Conservation (phyloP, 2,329 filamentous ascomycete species). For the Ustulina deusta region DNA sequence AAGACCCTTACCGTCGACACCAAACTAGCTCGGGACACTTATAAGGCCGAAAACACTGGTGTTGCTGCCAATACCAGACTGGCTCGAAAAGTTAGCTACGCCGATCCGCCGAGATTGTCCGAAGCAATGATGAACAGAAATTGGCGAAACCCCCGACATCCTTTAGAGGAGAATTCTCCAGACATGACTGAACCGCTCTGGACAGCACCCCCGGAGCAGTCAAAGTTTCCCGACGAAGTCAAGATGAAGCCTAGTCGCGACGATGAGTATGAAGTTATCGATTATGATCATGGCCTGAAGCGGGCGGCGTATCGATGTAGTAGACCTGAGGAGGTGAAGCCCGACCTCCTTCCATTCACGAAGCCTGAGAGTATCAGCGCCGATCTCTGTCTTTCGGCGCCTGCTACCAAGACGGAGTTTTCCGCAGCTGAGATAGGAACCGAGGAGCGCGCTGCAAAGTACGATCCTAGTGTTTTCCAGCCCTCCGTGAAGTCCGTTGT, state of each 20-base stretch:
- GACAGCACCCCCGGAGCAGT: conserved; percentile 41
- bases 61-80: not conserved
- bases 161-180: conserved; percentile 1
- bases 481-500: conserved; percentile 34
- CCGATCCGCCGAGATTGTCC: conserved; percentile 29
- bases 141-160: conserved; percentile 44
- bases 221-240: conserved; percentile 33
- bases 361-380: conserved; percentile 41
- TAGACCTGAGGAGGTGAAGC: conserved; percentile 30
- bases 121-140: conserved; percentile 41
- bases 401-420: conserved; percentile 46
- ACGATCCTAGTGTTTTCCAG: conserved; percentile 31
- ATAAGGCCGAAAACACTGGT: conserved; percentile 14
- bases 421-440: conserved; percentile 29
- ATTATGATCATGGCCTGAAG: conserved; percentile 35
- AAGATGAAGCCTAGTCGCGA: conserved; percentile 29
- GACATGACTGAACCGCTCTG: conserved; percentile 21
- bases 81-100: conserved; percentile 20
- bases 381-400: conserved; percentile 48
- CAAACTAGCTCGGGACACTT: conserved; percentile 12
- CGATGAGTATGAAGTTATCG: conserved; percentile 38
- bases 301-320: conserved; percentile 36
- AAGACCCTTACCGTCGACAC: conserved; percentile 20
- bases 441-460: conserved; percentile 33
- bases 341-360: conserved; percentile 35